Base-by-base conservation (phyloP, 2,329 filamentous ascomycete genomes). In the Didymella pinodella region DNA sequence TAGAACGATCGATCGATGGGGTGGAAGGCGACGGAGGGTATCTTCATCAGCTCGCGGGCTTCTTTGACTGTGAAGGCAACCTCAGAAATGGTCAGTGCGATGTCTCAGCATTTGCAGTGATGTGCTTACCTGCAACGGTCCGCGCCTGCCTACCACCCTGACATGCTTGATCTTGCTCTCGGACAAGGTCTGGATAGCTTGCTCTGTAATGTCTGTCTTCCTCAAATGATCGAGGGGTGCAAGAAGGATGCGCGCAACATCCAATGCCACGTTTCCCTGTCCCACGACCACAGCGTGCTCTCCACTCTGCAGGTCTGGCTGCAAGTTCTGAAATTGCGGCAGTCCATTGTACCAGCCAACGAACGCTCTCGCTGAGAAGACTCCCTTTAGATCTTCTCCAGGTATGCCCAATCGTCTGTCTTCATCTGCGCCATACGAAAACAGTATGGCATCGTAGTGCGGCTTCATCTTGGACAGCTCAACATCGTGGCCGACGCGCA, bases 301-400 rank as follows among this genome's bases (percentile, higher is more conserved):
- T 0, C 90, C 90, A 10, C 83, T 81, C 0, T 87, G 85, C 26
- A 98, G 83, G 71, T 92, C 86, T 0, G 93, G 91, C n/a, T 85
- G 81, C 7, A 97, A 80, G 66, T 85, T 77, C 20, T 89, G 85
- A 72, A 91, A 91, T 67, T 96, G 91, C 0, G 95, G 95, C 2
- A 97, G 83, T 2, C 95, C 95, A 76, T 99, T 99, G 78, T 99
- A 99, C 95, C 95, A 99, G 18, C 93, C 95, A 1, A 99, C 95
- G 75, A 98, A 97, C 38, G 93, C 90, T 28, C 95, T 87, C 2
- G 95, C 95, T 7, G 93, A 97, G 74, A 93, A 90, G 18, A 98
- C 87, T 2, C 91, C 92, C 26, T 83, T 81, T 7, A 95, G 79
- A 6, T 88, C 84, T 71, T 99, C 95, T 8, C 94, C 93, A 0